Conservation (phyloP, 1,284 basidiomycete species). For the Cryptococcus sp. region DNA sequence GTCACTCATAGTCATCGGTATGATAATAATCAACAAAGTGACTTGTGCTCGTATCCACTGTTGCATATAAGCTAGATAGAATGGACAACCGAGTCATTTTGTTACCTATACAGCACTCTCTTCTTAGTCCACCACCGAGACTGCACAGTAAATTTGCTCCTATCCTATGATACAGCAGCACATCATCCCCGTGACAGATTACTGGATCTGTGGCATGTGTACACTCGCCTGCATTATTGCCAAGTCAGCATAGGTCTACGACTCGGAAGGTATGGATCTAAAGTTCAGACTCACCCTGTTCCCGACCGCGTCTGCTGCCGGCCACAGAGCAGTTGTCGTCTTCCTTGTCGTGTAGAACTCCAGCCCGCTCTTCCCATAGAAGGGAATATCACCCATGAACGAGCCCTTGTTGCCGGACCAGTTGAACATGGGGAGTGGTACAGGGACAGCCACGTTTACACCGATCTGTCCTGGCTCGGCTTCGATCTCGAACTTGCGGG, state of each 20-base stretch:
- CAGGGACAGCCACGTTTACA: slow-evolving; percentile 87
- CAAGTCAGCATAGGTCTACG: neutral
- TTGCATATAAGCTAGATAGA: neutral
- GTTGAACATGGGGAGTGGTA: slow-evolving; percentile 70
- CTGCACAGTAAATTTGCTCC: too few species aligned
- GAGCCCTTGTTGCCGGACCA: slow-evolving; percentile 61
- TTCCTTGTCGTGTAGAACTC: slow-evolving; percentile 46
- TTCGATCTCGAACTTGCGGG: slow-evolving; percentile 84
- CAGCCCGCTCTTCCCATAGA: slow-evolving; percentile 69
- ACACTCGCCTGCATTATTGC: slow-evolving; percentile 25
- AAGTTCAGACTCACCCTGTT: slow-evolving; percentile 28
- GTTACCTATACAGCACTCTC: too few species aligned
- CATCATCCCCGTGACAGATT: slow-evolving; percentile 1
- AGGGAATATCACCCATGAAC: slow-evolving; percentile 80
- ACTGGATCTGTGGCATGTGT: slow-evolving; percentile 46
- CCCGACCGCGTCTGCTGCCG: slow-evolving; percentile 39
- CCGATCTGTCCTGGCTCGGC: slow-evolving; percentile 92
- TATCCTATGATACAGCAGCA: too few species aligned
- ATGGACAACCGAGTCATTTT: neutral
- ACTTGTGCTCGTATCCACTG: neutral
- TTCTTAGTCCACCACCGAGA: too few species aligned
- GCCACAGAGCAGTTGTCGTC: slow-evolving; percentile 47
- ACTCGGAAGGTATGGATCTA: neutral
- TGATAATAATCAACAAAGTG: too few species aligned
- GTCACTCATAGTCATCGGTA: too few species aligned